Percentiles rank a stretch among this genome's conserved stretches.
Evolutionary conservation across 75 land plant genomes (phyloP).

Genomic region (Picea sitchensis): DNA sequence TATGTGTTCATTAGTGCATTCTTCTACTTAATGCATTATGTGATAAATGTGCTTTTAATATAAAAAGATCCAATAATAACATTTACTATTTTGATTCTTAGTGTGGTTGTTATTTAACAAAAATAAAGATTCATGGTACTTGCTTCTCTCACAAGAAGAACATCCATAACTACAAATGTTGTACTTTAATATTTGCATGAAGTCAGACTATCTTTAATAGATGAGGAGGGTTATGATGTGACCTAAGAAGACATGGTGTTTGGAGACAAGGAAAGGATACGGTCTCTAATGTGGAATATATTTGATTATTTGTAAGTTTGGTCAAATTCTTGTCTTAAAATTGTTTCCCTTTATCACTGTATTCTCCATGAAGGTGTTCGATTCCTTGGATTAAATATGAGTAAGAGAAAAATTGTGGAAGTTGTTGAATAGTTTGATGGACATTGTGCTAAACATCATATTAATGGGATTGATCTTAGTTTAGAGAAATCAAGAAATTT

Average conservation of each 20-base stretch:
- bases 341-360: too few species aligned
- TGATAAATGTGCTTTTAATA: neutral
- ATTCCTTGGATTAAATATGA: too few species aligned
- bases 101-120: slow-evolving; percentile 5
- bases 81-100: slow-evolving; percentile 1
- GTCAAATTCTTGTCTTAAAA: neutral
- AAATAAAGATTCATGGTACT: slow-evolving; percentile 59
- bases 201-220: slow-evolving; percentile 60
- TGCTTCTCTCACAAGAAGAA: slow-evolving; percentile 56
- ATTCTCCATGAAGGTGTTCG: too few species aligned
- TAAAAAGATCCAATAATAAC: neutral
- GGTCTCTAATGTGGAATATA: slow-evolving; percentile 71
- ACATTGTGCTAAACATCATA: too few species aligned
- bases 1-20: slow-evolving; percentile 4
- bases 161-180: slow-evolving; percentile 52
- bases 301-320: slow-evolving; percentile 79
- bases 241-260: slow-evolving; percentile 57
- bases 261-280: slow-evolving; percentile 57
- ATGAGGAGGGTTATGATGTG: slow-evolving; percentile 55
- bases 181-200: slow-evolving; percentile 57
- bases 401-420: too few species aligned
- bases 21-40: neutral
- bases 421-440: too few species aligned
- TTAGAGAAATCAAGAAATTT: too few species aligned
- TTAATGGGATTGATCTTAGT: too few species aligned